phyloP scores from a whole-genome alignment of 2,329 filamentous ascomycete species.

The Fusarium sp. region DNA sequence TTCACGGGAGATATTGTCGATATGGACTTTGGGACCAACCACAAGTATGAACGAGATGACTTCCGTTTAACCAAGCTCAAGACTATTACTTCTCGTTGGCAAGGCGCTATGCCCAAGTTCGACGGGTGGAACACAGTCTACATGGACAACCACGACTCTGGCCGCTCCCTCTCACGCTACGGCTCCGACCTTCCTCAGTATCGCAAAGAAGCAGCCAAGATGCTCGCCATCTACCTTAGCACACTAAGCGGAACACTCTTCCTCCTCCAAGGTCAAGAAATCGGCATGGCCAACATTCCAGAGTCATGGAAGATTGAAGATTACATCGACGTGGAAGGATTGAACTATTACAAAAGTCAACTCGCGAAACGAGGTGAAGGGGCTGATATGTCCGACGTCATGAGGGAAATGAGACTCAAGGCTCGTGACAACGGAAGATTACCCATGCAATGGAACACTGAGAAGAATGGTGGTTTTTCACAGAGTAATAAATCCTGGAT shows the following conservation, averaged over 20 bases:
- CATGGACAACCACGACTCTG: constrained; percentile 68
- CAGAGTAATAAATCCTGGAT: constrained; percentile 45
- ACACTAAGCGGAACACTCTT: constrained; percentile 60
- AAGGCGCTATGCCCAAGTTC: constrained; percentile 51
- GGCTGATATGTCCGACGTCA: constrained; percentile 51
- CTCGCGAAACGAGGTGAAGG: constrained; percentile 28
- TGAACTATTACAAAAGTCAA: constrained; percentile 54
- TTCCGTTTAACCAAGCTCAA: constrained; percentile 54
- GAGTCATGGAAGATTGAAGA: constrained; percentile 56
- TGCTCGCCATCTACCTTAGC: constrained; percentile 58
- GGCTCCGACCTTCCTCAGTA: constrained; percentile 54
- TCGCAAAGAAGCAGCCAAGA: constrained; percentile 57
- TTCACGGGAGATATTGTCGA: constrained; percentile 47
- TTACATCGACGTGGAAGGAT: constrained; percentile 58
- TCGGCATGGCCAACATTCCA: constrained; percentile 62
- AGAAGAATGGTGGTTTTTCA: constrained; percentile 59
- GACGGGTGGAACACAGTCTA: constrained; percentile 64
- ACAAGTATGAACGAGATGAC: constrained; percentile 56
- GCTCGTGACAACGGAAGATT: constrained; percentile 46
- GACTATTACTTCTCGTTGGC: constrained; percentile 52
- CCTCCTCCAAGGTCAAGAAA: constrained; percentile 64
- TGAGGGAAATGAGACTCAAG: constrained; percentile 56
- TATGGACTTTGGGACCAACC: constrained; percentile 48
- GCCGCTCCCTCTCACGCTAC: constrained; percentile 62
- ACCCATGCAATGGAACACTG: constrained; percentile 62